phyloP scores from a whole-genome alignment of 805 yeast genomes.

The Lachancea fermentati region DNA sequence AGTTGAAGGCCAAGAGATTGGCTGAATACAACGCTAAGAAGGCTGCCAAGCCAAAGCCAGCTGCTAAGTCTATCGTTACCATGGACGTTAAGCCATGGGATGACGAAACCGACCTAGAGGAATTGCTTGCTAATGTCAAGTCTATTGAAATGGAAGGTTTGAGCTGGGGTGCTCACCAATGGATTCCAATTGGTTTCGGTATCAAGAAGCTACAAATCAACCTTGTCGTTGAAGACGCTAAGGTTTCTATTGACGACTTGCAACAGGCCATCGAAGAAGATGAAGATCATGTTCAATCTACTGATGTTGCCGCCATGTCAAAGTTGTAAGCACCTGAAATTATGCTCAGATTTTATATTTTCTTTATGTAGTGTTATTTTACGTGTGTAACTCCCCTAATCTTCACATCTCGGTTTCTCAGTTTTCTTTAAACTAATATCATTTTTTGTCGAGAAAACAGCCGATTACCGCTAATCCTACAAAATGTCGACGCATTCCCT shows the following conservation, averaged over 20 bases:
- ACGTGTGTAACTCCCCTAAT: background rate
- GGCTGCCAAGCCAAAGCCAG: conserved; percentile 96
- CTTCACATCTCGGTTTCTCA: background rate
- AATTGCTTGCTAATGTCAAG: conserved; percentile 82
- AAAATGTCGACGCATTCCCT: background rate
- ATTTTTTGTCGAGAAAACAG: too few relatives aligned
- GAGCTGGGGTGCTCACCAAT: conserved; percentile 96
- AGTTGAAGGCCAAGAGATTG: conserved; percentile 93
- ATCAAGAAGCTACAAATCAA: conserved; percentile 98
- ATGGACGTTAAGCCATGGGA: conserved; percentile 99
- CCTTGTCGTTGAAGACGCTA: conserved; percentile 95
- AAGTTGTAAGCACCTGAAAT: conserved; percentile 60
- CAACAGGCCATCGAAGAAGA: conserved; percentile 73
- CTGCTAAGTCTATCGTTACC: conserved; percentile 96
- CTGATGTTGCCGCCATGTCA: conserved; percentile 98
- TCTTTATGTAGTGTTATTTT: background rate
- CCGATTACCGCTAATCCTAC: background rate
- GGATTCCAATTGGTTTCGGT: conserved; percentile 98
- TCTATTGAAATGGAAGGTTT: conserved; percentile 86
- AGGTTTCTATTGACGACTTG: conserved; percentile 89
- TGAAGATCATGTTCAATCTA: conserved; percentile 99
- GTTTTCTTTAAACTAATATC: too few relatives aligned
- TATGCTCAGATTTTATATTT: background rate
- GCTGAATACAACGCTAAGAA: conserved; percentile 97
- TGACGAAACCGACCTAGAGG: conserved; percentile 95